Evolutionary conservation across 1,284 basidiomycete species (phyloP).

Genomic region (Puccinia triticina): DNA sequence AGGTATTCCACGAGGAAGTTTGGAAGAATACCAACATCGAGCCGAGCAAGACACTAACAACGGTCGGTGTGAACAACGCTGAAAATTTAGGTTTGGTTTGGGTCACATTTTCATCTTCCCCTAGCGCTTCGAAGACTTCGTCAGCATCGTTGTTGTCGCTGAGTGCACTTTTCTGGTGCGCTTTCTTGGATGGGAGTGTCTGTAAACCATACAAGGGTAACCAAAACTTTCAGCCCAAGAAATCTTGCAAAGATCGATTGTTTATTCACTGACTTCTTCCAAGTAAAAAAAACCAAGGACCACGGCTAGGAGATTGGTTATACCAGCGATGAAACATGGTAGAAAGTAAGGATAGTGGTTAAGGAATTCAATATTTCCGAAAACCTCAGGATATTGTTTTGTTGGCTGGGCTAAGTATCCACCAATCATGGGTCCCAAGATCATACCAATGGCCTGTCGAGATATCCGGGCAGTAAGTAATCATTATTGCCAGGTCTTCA

Average conservation of each 20-base stretch:
- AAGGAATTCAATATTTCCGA: conserved; percentile 22
- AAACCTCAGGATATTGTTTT: conserved; percentile 39
- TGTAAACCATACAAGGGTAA: not conserved
- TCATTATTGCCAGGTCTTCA: not conserved
- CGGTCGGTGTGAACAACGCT: conserved; percentile 17
- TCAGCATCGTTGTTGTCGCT: not conserved
- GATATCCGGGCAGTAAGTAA: not conserved
- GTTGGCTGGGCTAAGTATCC: conserved; percentile 46
- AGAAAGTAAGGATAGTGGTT: conserved; percentile 34
- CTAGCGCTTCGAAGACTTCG: not conserved
- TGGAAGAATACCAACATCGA: conserved; percentile 34
- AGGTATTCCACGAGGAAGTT: conserved; percentile 19
- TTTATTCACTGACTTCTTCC: conserved; percentile 29
- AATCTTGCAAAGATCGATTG: not conserved
- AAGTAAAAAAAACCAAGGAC: conserved; percentile 40
- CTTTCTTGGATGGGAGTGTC: not conserved
- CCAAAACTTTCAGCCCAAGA: not conserved
- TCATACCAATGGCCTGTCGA: conserved; percentile 22
- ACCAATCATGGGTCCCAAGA: conserved; percentile 38
- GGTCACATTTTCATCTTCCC: not conserved
- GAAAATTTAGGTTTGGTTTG: not conserved
- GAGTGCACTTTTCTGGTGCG: not conserved
- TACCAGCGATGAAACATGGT: conserved; percentile 38
- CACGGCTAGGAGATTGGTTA: conserved; percentile 25
- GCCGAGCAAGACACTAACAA: conserved; percentile 23